Evolutionary conservation across 805 yeast genomes (phyloP), one percentile per base, ranked within the genome.

Genomic region (Clavispora carvajalis): DNA sequence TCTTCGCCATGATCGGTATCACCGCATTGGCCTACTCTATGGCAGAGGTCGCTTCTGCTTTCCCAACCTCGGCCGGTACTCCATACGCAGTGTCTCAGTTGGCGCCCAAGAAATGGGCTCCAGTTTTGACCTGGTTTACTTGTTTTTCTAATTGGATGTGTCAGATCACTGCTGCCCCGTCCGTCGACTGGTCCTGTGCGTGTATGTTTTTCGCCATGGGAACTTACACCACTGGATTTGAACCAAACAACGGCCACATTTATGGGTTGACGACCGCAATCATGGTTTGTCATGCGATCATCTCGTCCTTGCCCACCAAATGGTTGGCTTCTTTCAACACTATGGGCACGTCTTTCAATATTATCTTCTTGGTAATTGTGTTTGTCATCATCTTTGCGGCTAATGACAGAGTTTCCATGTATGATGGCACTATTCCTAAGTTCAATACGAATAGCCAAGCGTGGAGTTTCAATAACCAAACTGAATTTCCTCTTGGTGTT

Each of bases 21-120:
- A 64, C 74, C 38, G 67, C 73, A 4, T 85, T 81, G 34, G 83
- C 83, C 10, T 63, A 71, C 33, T 71, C 80, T 15, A 67, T 82
- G 74, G 84, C 85, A 0, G 87, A 82, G 54, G 66, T 81, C 23
- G 74, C 83, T 10, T 69, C 78, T 19, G 79, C 84, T 5, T 77
- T 76, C 62, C 88, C 88, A 29, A 80, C 84, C 7, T 69, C 82
- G 9, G 77, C 84, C 21, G 87, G 87, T 34, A 71, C 83, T 7
- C 84, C 83, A 36, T 82, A 81, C 50, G 85, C 87, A 44, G 80
- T 80, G 2, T 71, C 78, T 2, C 77, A 78, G 51, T 61, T 80
- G 46, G 74, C 85, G 3, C 85, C 85, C 11, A 74, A 73, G 17
- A 66, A 65, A 48, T 62, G 53, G 57, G 73, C 73, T 13, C 76